These are phyloP conservation scores for Ophiostoma quercus DNA, from an alignment of 2,329 filamentous ascomycete genomes.

Conservation along the genomic window DNA sequence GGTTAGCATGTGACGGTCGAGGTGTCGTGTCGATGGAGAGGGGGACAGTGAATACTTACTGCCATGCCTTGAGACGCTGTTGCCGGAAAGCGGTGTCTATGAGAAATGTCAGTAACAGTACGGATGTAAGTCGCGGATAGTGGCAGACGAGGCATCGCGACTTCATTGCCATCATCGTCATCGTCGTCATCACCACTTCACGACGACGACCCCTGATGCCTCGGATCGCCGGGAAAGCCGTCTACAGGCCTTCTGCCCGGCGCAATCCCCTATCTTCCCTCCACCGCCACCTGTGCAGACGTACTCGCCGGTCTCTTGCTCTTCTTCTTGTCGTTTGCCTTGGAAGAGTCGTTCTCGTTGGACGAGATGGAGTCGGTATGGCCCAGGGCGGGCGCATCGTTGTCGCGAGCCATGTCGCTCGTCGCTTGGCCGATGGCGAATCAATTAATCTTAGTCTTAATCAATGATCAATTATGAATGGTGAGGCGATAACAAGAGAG, in stretches of 20 bases:
- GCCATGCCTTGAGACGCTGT: slow-evolving; percentile 97
- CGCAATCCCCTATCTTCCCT: neutral
- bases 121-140: neutral
- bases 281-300: slow-evolving; percentile 29
- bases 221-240: slow-evolving; percentile 18
- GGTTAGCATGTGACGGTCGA: slow-evolving; percentile 1
- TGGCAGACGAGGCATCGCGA: neutral
- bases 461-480: neutral
- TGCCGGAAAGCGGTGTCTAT: slow-evolving; percentile 93
- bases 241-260: neutral
- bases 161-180: neutral
- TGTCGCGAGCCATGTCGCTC: slow-evolving; percentile 39
- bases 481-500: neutral
- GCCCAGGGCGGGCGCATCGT: slow-evolving; percentile 35
- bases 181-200: neutral
- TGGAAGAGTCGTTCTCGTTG: slow-evolving; percentile 44
- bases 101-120: neutral
- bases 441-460: neutral
- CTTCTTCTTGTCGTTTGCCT: slow-evolving; percentile 71
- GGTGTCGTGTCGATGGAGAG: too few relatives aligned
- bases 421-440: slow-evolving; percentile 32
- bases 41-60: slow-evolving; percentile 55
- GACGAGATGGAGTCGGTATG: slow-evolving; percentile 52
- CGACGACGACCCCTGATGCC: neutral
- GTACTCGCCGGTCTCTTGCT: slow-evolving; percentile 85